Conservation (phyloP, 306 rosid genomes). For the Quercus dentata region DNA sequence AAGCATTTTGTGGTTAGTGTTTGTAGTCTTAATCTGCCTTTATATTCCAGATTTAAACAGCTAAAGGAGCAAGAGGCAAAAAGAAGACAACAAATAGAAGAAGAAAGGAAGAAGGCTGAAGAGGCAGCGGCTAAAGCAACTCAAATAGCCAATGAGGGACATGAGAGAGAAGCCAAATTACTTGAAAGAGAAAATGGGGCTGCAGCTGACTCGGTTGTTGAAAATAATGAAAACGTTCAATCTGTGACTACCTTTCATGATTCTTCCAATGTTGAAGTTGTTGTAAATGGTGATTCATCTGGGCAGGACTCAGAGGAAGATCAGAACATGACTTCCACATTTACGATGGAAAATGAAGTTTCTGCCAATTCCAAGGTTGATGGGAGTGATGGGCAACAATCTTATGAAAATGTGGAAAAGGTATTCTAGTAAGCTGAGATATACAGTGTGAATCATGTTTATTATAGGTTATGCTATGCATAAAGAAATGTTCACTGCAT, state of each 20-base stretch:
- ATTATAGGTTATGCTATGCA: background rate
- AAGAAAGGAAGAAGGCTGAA: conserved; percentile 62
- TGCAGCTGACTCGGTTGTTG: conserved; percentile 29
- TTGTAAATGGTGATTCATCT: conserved; percentile 52
- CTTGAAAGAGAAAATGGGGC: conserved; percentile 33
- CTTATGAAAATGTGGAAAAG: conserved; percentile 30
- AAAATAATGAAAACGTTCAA: conserved; percentile 30
- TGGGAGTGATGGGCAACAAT: conserved; percentile 25
- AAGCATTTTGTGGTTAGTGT: background rate
- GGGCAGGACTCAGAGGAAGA: conserved; percentile 38
- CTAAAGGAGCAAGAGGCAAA: conserved; percentile 82
- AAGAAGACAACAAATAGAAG: conserved; percentile 64
- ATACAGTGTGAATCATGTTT: background rate
- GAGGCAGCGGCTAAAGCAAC: conserved; percentile 50
- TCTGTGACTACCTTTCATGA: conserved; percentile 27
- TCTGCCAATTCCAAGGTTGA: conserved; percentile 32
- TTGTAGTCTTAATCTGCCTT: conserved; percentile 16
- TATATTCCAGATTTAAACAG: conserved; percentile 66
- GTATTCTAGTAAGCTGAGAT: conserved; percentile 26
- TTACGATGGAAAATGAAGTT: conserved; percentile 35
- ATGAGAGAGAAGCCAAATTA: conserved; percentile 27
- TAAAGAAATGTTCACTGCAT: background rate
- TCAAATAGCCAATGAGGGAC: conserved; percentile 26
- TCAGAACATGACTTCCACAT: conserved; percentile 29
- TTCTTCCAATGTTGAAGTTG: conserved; percentile 43